Evolutionary conservation across 176 grass and related monocot genomes (phyloP).

Genomic region (Poa pratensis): DNA sequence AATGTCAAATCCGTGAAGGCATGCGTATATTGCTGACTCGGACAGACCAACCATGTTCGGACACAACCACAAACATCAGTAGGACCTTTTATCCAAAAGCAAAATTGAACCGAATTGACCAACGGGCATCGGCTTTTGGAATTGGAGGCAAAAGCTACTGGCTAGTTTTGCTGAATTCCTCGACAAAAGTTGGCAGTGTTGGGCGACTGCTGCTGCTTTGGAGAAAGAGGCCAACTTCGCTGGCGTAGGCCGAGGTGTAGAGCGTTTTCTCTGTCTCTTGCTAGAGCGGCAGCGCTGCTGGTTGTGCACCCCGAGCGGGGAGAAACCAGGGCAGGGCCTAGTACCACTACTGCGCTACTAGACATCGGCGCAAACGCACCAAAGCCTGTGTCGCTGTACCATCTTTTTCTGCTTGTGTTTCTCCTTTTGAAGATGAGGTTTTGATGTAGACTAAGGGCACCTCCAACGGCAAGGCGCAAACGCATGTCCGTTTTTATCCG

Average conservation of each 20-base stretch:
- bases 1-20: constrained; percentile 4
- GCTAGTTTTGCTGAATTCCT: constrained; percentile 25
- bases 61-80: not conserved
- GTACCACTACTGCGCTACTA: not conserved
- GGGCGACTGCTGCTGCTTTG: constrained; percentile 42
- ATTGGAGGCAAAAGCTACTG: constrained; percentile 17
- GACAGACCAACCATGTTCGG: not conserved
- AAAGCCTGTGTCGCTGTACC: not conserved
- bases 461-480: too few species aligned
- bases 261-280: constrained; percentile 38
- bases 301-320: constrained; percentile 35
- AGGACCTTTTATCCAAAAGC: not conserved
- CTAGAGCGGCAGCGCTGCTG: constrained; percentile 28
- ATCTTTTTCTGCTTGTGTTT: not conserved
- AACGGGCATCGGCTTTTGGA: too few species aligned
- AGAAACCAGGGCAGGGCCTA: constrained; percentile 33
- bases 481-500: too few species aligned
- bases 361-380: not conserved
- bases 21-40: not conserved
- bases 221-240: constrained; percentile 2
- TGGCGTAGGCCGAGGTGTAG: constrained; percentile 6
- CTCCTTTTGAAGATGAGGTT: too few species aligned
- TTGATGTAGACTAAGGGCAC: too few species aligned
- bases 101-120: constrained; percentile 3
- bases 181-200: constrained; percentile 41